A percentile compares a stretch with the other conserved stretches of the same genome.
These are phyloP conservation scores for Amanita pseudoporphyria DNA, from an alignment of 768 basidiomycete genomes.

Conservation along the genomic window DNA sequence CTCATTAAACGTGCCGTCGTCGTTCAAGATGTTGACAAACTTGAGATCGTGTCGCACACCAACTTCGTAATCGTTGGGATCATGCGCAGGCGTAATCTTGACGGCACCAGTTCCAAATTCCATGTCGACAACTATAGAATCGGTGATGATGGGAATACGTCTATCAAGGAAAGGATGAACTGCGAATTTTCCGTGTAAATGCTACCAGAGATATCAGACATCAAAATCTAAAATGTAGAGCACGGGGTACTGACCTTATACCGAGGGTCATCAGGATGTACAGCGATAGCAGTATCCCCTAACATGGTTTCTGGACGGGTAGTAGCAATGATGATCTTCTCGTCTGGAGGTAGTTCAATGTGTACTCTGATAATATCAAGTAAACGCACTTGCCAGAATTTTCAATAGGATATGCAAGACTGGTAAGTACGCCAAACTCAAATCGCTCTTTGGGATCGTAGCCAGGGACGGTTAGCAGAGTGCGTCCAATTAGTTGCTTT, in stretches of 20 bases:
- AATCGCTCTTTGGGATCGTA: slow-evolving; percentile 94
- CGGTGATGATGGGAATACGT: slow-evolving; percentile 80
- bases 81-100: slow-evolving; percentile 98
- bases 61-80: slow-evolving; percentile 95
- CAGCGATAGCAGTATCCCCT: slow-evolving; percentile 94
- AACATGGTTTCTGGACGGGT: slow-evolving; percentile 99
- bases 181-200: slow-evolving; percentile 90
- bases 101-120: slow-evolving; percentile 96
- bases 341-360: slow-evolving; percentile 38
- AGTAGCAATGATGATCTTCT: slow-evolving; percentile 88
- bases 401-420: slow-evolving; percentile 92
- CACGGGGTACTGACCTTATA: slow-evolving; percentile 50
- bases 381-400: slow-evolving; percentile 48
- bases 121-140: slow-evolving; percentile 88
- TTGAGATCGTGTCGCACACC: slow-evolving; percentile 80
- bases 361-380: not conserved
- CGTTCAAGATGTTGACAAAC: slow-evolving; percentile 92
- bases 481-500: slow-evolving; percentile 77
- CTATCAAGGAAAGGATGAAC: slow-evolving; percentile 84
- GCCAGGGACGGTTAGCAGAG: slow-evolving; percentile 83
- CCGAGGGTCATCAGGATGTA: slow-evolving; percentile 86
- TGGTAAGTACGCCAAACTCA: slow-evolving; percentile 93
- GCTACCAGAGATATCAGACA: slow-evolving; percentile 30
- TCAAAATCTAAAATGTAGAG: not conserved
- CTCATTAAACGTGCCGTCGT: slow-evolving; percentile 91